Percentiles rank a stretch among this genome's conserved stretches.
Evolutionary conservation across 495 filamentous ascomycete species (phyloP).

Genomic region (Hypoxylon subgilvum): DNA sequence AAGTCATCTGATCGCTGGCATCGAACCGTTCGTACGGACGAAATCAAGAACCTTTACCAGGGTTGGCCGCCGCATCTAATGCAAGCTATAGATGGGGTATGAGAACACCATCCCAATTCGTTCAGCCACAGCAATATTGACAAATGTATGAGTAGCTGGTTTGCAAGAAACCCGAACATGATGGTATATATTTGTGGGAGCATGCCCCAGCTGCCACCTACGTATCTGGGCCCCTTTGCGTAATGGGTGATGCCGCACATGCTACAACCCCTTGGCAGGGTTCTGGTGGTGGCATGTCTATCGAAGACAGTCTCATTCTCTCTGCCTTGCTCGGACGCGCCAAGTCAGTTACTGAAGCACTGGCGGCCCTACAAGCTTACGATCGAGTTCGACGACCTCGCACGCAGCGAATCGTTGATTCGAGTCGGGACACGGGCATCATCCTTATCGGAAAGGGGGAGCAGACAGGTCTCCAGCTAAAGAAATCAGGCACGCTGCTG

Average conservation of each 20-base stretch:
- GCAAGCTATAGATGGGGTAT: conserved; percentile 22
- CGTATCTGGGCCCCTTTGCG: conserved; percentile 29
- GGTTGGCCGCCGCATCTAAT: conserved; percentile 12
- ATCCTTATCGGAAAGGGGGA: conserved; percentile 9
- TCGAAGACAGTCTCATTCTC: conserved; percentile 48
- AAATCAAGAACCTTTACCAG: conserved; percentile 23
- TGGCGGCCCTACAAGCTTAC: conserved; percentile 27
- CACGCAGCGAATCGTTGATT: conserved; percentile 35
- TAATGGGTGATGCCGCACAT: conserved; percentile 54
- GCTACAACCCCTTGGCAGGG: conserved; percentile 47
- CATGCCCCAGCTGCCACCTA: conserved; percentile 25
- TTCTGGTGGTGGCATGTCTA: conserved; percentile 45
- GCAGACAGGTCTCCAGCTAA: conserved; percentile 10
- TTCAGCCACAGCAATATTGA: too few relatives aligned
- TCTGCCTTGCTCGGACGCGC: conserved; percentile 37
- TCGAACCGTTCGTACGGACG: conserved; percentile 6
- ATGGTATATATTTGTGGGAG: conserved; percentile 19
- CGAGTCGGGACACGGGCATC: conserved; percentile 39
- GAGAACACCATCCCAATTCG: background rate
- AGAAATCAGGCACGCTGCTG: background rate
- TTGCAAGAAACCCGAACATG: conserved; percentile 15
- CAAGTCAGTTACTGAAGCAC: conserved; percentile 15
- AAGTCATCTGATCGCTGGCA: conserved; percentile 10
- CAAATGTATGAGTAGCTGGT: conserved; percentile 9
- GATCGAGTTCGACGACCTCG: conserved; percentile 28